phyloP scores from a whole-genome alignment of 345 rosid genomes.

The Citrus australasica region DNA sequence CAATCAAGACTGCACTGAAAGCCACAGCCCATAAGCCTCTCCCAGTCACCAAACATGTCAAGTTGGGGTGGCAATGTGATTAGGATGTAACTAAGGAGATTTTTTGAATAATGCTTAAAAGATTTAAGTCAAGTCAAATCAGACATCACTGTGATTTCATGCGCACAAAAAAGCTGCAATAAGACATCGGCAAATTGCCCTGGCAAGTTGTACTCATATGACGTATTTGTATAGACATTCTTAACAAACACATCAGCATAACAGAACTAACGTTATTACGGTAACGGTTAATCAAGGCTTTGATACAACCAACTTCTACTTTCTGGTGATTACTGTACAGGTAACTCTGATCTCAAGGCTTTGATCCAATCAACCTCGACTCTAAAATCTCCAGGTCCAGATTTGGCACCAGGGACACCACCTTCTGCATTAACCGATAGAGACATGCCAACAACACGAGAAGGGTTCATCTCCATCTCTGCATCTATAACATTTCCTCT shows the following conservation, averaged over 20 bases:
- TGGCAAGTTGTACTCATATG: background rate
- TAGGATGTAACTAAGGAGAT: background rate
- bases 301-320: background rate
- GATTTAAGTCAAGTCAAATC: background rate
- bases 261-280: background rate
- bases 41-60: background rate
- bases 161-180: background rate
- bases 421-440: slow-evolving; percentile 80
- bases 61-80: background rate
- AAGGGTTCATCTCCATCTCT: slow-evolving; percentile 77
- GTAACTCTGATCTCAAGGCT: slow-evolving; percentile 38
- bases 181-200: background rate
- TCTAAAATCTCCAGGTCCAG: slow-evolving; percentile 79
- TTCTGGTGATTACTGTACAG: background rate
- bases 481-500: slow-evolving; percentile 87
- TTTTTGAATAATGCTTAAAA: background rate
- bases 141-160: background rate
- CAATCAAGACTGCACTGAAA: background rate
- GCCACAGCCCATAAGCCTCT: background rate
- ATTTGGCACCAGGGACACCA: slow-evolving; percentile 58
- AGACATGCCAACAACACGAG: slow-evolving; percentile 82
- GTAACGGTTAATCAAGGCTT: background rate
- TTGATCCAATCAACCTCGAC: slow-evolving; percentile 88
- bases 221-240: background rate
- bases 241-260: background rate